Evolutionary conservation across 2,329 filamentous ascomycete genomes (phyloP), one percentile per base, ranked within the genome.

Genomic region (Diatrype stigma): DNA sequence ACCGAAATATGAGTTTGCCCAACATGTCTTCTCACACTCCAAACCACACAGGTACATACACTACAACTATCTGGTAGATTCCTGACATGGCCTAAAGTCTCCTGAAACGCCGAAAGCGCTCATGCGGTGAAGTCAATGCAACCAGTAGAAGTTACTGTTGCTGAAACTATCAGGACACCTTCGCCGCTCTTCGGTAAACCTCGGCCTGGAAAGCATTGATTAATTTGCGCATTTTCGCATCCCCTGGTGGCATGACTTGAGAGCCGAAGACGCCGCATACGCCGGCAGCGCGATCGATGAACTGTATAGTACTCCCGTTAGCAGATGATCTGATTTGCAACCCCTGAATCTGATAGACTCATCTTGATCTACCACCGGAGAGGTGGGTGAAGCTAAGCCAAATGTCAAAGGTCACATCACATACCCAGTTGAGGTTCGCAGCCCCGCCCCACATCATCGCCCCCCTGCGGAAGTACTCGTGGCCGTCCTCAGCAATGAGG

Each of bases 351-450:
- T n/a, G n/a, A n/a, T n/a, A n/a, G n/a, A n/a, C n/a, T n/a, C n/a
- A n/a, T n/a, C n/a, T n/a, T n/a, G n/a, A n/a, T n/a, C n/a, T n/a
- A n/a, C n/a, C n/a, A 17, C 22, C 6, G 17, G 46, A 28, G n/a
- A 2, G 7, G 17, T 40, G 37, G n/a, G 11, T 26, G 11, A n/a
- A 17, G 17, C 8, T 19, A n/a, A 3, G 0, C 14, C 16, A 7
- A 34, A 12, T 6, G 5, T 12, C 12, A 35, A 16, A 11, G 8
- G 16, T n/a, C 7, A 1, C 19, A n/a, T 19, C 67, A 61, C 74
- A 58, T 55, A 72, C 70, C 76, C 76, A 80, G 17, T 70, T 67
- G 3, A 74, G 55, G 58, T 79, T 79, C 11, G 70, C 65, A 51
- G 73, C 67, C 0, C 76, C 76, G 42, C 69, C 65, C 76, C 76